phyloP scores from a whole-genome alignment of 352 stramenopile species.

The Phytophthora ohioensis region DNA sequence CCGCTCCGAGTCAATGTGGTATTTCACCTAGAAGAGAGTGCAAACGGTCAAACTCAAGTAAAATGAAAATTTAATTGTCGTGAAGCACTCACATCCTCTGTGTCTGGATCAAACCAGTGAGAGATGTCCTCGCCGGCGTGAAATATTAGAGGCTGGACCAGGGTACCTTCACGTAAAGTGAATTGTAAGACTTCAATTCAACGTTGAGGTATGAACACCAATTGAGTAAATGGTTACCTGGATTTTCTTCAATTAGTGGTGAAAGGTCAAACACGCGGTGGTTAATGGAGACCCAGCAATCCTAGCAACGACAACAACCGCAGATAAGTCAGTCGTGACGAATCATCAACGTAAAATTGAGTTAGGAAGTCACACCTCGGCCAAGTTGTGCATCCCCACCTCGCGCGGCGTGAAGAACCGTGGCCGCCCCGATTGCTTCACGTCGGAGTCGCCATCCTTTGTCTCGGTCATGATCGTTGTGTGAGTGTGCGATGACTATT shows the following conservation, averaged over 20 bases:
- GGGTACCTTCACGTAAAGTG: constrained; percentile 45
- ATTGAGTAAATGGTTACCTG: constrained; percentile 35
- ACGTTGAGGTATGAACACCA: not conserved
- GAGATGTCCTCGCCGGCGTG: constrained; percentile 92
- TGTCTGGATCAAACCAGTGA: constrained; percentile 91
- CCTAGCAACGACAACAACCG: constrained; percentile 34
- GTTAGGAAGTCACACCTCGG: constrained; percentile 49
- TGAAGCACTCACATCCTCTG: constrained; percentile 55
- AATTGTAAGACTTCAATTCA: not conserved
- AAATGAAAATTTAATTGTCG: not conserved
- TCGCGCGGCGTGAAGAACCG: constrained; percentile 84
- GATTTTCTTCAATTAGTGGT: constrained; percentile 70
- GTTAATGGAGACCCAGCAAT: constrained; percentile 84
- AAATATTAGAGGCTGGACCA: constrained; percentile 85
- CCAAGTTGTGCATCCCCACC: constrained; percentile 84
- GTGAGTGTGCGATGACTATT: not conserved
- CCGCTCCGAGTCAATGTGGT: constrained; percentile 78
- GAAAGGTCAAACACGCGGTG: constrained; percentile 88
- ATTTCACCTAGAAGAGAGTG: constrained; percentile 63
- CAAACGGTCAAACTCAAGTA: not conserved
- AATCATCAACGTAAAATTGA: not conserved
- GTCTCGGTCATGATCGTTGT: constrained; percentile 26
- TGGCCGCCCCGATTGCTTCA: constrained; percentile 15
- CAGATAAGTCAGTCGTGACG: not conserved
- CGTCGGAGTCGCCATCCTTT: constrained; percentile 5